Evolutionary conservation across 2,329 filamentous ascomycete genomes (phyloP).

Genomic region (Plenodomus tracheiphilus): DNA sequence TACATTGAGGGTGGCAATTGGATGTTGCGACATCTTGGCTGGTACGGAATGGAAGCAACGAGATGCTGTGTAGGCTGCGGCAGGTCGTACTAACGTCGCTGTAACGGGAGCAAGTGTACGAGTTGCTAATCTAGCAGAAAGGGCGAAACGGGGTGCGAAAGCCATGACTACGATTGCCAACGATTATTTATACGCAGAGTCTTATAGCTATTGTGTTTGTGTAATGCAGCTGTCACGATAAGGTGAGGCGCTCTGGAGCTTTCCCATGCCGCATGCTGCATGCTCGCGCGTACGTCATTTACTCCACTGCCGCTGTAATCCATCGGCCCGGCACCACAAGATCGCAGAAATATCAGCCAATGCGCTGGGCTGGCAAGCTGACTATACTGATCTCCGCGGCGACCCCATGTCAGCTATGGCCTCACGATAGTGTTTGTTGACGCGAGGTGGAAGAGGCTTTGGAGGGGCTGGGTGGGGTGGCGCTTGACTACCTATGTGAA

Average conservation of each 20-base stretch:
- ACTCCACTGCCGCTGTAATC: conserved; percentile 5
- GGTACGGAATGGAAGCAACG: conserved; percentile 32
- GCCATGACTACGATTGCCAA: conserved; percentile 24
- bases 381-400: background rate
- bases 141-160: conserved; percentile 29
- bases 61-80: conserved; percentile 23
- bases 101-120: conserved; percentile 33
- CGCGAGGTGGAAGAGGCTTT: background rate
- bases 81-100: conserved; percentile 17
- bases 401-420: background rate
- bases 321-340: conserved; percentile 2
- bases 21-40: conserved; percentile 40
- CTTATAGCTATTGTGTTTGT: conserved; percentile 5
- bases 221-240: conserved; percentile 17
- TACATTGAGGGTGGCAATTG: conserved; percentile 47
- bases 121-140: conserved; percentile 35
- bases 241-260: conserved; percentile 15
- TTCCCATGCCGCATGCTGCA: conserved; percentile 16
- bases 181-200: conserved; percentile 17
- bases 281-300: conserved; percentile 14
- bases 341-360: background rate
- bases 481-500: background rate
- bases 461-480: background rate
- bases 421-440: background rate
- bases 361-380: background rate